Conservation (phyloP, 768 basidiomycete species). For the Scleroderma bovista region DNA sequence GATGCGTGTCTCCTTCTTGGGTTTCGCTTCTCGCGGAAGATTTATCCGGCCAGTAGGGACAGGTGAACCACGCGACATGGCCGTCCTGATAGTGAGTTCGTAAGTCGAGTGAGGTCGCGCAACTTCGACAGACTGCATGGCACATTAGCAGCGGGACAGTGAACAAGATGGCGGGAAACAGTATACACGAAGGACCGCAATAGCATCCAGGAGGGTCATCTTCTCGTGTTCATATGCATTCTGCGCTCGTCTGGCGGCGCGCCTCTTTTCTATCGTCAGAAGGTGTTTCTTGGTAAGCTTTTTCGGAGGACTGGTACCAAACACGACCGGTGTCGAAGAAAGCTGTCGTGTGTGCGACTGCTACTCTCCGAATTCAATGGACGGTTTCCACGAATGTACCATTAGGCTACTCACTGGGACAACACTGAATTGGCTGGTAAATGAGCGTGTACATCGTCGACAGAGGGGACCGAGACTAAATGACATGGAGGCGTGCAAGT, state of each 20-base stretch:
- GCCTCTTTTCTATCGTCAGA: conserved; percentile 58
- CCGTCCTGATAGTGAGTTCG: conserved; percentile 77
- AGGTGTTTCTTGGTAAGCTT: conserved; percentile 68
- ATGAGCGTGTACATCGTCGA: conserved; percentile 18
- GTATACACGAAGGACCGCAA: conserved; percentile 66
- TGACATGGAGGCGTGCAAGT: conserved; percentile 12
- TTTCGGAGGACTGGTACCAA: conserved; percentile 45
- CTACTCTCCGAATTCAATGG: neutral
- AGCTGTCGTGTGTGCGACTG: conserved; percentile 32
- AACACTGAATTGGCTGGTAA: conserved; percentile 4
- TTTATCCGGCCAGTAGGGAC: conserved; percentile 88
- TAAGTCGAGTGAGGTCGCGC: conserved; percentile 70
- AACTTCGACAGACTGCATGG: conserved; percentile 73
- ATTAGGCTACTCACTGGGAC: neutral
- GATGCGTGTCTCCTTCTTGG: conserved; percentile 65
- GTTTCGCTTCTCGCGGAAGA: conserved; percentile 76
- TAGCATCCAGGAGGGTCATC: conserved; percentile 60
- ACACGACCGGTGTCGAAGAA: conserved; percentile 41
- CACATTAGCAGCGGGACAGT: neutral
- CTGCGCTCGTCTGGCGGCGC: conserved; percentile 48
- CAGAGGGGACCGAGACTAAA: conserved; percentile 14
- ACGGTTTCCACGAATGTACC: neutral
- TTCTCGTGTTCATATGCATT: conserved; percentile 59
- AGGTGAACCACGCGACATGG: conserved; percentile 69
- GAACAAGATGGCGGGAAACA: neutral